phyloP scores from a whole-genome alignment of 805 yeast species.

The Nakazawaea ernobii region DNA sequence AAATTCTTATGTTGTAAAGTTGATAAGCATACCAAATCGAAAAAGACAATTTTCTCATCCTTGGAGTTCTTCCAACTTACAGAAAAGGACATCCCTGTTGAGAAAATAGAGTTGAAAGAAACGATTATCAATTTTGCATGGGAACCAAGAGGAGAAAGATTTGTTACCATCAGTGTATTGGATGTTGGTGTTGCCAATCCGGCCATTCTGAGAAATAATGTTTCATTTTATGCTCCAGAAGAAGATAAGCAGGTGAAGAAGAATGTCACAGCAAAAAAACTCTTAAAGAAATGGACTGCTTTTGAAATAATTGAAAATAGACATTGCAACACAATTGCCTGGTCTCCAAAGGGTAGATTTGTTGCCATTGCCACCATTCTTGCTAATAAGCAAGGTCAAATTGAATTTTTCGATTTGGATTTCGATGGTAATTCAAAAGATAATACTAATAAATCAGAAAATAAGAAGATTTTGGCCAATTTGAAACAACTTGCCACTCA shows the following conservation, averaged over 20 bases:
- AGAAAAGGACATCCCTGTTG: conserved; percentile 92
- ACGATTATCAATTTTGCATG: conserved; percentile 84
- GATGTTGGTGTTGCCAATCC: conserved; percentile 51
- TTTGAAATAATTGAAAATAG: conserved; percentile 56
- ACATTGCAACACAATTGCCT: conserved; percentile 64
- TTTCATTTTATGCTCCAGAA: conserved; percentile 83
- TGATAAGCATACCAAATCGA: conserved; percentile 94
- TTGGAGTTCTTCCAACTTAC: conserved; percentile 83
- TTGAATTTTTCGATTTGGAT: conserved; percentile 84
- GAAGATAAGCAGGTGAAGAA: conserved; percentile 33
- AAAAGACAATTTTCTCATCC: conserved; percentile 85
- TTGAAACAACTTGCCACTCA: conserved; percentile 58
- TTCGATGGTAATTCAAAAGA: conserved; percentile 58
- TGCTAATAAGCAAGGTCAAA: conserved; percentile 42
- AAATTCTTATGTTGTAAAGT: conserved; percentile 87
- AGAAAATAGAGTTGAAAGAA: conserved; percentile 88
- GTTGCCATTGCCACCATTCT: conserved; percentile 45
- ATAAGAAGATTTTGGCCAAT: conserved; percentile 47
- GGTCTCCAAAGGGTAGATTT: conserved; percentile 94
- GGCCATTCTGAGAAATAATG: conserved; percentile 58
- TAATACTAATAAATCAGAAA: conserved; percentile 34
- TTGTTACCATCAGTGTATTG: conserved; percentile 66
- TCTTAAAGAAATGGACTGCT: conserved; percentile 50
- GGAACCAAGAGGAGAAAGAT: conserved; percentile 93
- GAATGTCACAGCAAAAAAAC: conserved; percentile 30